A percentile compares a stretch with the other conserved stretches of the same genome.
These are phyloP conservation scores for Hypoxylon fuscum DNA, from an alignment of 495 filamentous ascomycete genomes.

Conservation along the genomic window DNA sequence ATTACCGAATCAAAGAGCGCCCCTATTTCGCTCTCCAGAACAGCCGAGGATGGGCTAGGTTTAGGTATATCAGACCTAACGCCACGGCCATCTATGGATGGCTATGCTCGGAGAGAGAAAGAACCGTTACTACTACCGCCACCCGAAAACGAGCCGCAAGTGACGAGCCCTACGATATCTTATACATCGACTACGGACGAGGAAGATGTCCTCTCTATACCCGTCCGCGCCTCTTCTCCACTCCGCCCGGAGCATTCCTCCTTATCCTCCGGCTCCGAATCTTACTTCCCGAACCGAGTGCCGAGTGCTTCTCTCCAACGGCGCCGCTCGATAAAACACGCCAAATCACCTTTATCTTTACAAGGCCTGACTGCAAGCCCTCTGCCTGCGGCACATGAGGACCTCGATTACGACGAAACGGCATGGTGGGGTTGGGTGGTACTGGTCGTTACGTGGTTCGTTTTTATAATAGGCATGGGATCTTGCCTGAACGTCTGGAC, in stretches of 20 bases:
- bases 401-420: constrained; percentile 91
- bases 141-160: constrained; percentile 38
- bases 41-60: constrained; percentile 43
- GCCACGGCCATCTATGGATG: constrained; percentile 58
- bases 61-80: constrained; percentile 60
- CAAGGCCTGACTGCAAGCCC: constrained; percentile 56
- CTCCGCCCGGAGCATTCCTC: constrained; percentile 55
- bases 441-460: constrained; percentile 86
- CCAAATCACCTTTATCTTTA: constrained; percentile 69
- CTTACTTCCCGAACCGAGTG: constrained; percentile 63
- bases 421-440: constrained; percentile 98
- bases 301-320: constrained; percentile 52
- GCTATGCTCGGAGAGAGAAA: constrained; percentile 44
- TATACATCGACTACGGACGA: constrained; percentile 82
- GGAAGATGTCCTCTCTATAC: constrained; percentile 68
- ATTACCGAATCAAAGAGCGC: constrained; percentile 15
- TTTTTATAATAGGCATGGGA: constrained; percentile 95
- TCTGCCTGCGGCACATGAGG: constrained; percentile 54
- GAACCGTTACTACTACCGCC: constrained; percentile 32
- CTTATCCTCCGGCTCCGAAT: constrained; percentile 69
- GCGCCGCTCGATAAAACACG: constrained; percentile 60
- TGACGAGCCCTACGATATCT: constrained; percentile 65
- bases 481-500: constrained; percentile 97
- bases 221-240: constrained; percentile 41
- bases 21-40: constrained; percentile 8